Percentiles rank a stretch among this genome's conserved stretches.
These are phyloP conservation scores for Zhuliangozyma blackwelliae DNA, from an alignment of 1,139 yeast genomes.

Conservation along the genomic window DNA sequence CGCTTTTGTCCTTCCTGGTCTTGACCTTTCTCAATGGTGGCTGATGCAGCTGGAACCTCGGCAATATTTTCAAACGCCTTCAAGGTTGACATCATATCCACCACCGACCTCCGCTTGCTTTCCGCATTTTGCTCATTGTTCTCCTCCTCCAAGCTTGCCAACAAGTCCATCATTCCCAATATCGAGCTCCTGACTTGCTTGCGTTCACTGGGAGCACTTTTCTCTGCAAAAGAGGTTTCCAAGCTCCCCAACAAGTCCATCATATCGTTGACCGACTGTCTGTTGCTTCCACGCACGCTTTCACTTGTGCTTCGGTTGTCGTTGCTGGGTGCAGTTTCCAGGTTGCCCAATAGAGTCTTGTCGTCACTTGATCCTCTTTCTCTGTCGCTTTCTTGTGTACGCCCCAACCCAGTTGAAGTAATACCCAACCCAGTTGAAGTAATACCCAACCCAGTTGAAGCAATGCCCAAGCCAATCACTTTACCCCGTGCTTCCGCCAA, in stretches of 20 bases:
- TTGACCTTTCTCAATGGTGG: neutral
- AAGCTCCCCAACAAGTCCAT: slow-evolving; percentile 17
- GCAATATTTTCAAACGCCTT: neutral
- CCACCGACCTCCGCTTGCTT: slow-evolving; percentile 14
- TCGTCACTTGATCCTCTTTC: neutral
- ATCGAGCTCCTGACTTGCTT: slow-evolving; percentile 13
- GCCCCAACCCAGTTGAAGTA: no score
- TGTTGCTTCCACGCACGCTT: no score
- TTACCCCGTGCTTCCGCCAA: neutral
- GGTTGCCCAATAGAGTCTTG: no score
- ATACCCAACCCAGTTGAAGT: no score
- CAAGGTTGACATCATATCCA: slow-evolving; percentile 19
- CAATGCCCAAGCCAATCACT: slow-evolving; percentile 10
- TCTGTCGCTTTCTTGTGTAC: neutral
- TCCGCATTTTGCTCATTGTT: neutral
- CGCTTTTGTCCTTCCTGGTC: neutral
- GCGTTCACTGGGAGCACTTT: neutral
- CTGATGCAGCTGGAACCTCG: no score
- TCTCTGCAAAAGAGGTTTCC: slow-evolving; percentile 6
- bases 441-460: no score
- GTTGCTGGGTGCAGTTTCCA: neutral
- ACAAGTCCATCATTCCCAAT: slow-evolving; percentile 16
- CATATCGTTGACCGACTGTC: slow-evolving; percentile 15
- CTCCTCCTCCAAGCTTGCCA: slow-evolving; percentile 9
- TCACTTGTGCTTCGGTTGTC: neutral